phyloP scores from a whole-genome alignment of 805 yeast species.

The Hanseniaspora clermontiae region DNA sequence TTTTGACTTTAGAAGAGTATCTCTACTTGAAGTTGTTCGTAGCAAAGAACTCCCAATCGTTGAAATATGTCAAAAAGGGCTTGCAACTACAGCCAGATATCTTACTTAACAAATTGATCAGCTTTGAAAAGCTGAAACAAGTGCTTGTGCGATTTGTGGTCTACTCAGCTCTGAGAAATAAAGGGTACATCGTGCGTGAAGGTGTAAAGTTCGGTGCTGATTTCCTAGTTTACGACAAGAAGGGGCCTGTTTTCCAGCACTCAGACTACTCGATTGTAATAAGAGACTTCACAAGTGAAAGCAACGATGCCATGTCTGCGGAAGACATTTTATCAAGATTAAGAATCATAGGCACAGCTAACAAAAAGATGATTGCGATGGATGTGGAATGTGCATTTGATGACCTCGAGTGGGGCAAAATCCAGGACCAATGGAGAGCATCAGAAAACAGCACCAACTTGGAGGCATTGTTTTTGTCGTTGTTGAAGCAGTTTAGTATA shows the following conservation, averaged over 20 bases:
- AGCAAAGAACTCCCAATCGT: background rate
- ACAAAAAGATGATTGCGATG: constrained; percentile 58
- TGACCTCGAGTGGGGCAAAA: constrained; percentile 23
- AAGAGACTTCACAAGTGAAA: constrained; percentile 19
- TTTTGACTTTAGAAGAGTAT: constrained; percentile 21
- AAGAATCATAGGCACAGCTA: constrained; percentile 78
- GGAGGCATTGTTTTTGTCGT: background rate
- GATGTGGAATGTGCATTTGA: constrained; percentile 47
- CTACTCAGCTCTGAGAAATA: constrained; percentile 3
- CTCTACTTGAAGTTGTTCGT: constrained; percentile 13
- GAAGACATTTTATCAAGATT: constrained; percentile 56
- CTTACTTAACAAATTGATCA: constrained; percentile 12
- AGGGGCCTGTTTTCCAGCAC: constrained; percentile 93
- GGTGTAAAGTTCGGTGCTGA: constrained; percentile 93
- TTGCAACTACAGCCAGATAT: background rate
- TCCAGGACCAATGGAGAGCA: constrained; percentile 15
- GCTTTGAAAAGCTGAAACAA: background rate
- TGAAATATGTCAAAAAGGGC: constrained; percentile 5
- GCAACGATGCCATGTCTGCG: constrained; percentile 15
- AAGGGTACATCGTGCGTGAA: constrained; percentile 86
- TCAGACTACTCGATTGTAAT: constrained; percentile 68
- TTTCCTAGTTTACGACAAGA: constrained; percentile 52
- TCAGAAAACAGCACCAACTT: background rate
- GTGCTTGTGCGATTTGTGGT: background rate
- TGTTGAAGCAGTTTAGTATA: constrained; percentile 25